These are phyloP conservation scores for Fraxinus cuspidata DNA, from an alignment of 257 asterid genomes.

Conservation along the genomic window DNA sequence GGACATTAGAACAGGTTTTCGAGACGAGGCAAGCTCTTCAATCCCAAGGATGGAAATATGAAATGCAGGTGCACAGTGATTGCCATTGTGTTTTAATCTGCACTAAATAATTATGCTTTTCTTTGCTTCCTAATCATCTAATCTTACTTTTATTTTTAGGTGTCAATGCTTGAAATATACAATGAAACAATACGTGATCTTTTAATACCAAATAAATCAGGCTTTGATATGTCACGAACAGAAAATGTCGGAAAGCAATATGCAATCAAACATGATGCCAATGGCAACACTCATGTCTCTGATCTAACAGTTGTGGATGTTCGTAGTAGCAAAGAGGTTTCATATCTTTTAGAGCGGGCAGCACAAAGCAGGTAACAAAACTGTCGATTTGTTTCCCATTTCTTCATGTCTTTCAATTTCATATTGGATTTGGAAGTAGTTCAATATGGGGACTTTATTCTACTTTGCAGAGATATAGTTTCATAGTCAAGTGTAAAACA, in stretches of 20 bases:
- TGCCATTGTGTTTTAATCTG: conserved; percentile 11
- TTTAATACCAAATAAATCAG: conserved; percentile 58
- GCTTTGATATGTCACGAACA: conserved; percentile 53
- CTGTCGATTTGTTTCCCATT: background rate
- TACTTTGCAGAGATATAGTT: too few species aligned
- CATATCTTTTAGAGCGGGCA: conserved; percentile 85
- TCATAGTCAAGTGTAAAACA: too few species aligned
- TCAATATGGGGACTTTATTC: too few species aligned
- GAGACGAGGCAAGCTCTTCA: conserved; percentile 77
- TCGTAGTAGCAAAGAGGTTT: conserved; percentile 82
- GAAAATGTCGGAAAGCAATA: conserved; percentile 76
- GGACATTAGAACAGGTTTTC: conserved; percentile 87
- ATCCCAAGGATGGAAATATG: conserved; percentile 97
- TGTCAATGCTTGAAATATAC: conserved; percentile 97
- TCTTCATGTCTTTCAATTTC: background rate
- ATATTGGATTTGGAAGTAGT: too few species aligned
- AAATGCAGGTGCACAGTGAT: conserved; percentile 72
- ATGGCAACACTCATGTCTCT: conserved; percentile 81
- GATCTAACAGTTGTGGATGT: conserved; percentile 83
- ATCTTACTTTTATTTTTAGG: conserved; percentile 39
- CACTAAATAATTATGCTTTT: background rate
- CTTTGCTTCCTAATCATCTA: conserved; percentile 1
- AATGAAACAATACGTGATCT: conserved; percentile 89
- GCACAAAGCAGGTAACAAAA: conserved; percentile 80
- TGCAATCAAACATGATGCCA: conserved; percentile 76